phyloP scores from a whole-genome alignment of 306 rosid species.

The Quercus parvula region DNA sequence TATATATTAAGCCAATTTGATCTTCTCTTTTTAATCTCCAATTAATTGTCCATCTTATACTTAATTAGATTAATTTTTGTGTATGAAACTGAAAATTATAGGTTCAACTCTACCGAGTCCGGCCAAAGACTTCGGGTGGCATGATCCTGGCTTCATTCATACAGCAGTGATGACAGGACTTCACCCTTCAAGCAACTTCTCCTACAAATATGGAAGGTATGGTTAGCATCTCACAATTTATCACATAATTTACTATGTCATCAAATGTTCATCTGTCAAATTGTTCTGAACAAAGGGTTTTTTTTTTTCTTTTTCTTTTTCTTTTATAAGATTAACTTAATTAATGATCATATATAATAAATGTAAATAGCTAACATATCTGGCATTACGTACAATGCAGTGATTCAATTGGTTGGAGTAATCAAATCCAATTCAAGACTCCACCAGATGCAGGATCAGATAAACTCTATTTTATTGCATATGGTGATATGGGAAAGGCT shows the following conservation, averaged over 20 bases:
- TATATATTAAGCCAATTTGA: no score
- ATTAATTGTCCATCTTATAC: no score
- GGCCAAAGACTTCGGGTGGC: constrained; percentile 95
- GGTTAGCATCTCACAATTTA: neutral
- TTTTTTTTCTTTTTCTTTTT: neutral
- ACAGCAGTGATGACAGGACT: constrained; percentile 77
- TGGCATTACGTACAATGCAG: constrained; percentile 31
- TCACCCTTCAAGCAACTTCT: constrained; percentile 54
- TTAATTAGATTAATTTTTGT: no score
- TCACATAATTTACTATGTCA: no score
- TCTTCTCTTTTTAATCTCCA: no score
- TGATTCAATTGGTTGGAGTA: constrained; percentile 69
- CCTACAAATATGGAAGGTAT: constrained; percentile 88
- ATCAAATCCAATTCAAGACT: constrained; percentile 45
- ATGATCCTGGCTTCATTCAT: constrained; percentile 92
- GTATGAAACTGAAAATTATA: constrained; percentile 12
- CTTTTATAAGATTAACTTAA: neutral
- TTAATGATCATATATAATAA: neutral
- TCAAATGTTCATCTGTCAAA: no score
- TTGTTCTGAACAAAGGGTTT: neutral
- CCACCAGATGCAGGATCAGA: constrained; percentile 81
- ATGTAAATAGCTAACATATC: neutral
- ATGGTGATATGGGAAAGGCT: constrained; percentile 90
- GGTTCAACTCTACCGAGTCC: constrained; percentile 54
- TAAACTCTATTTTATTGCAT: constrained; percentile 59